These are phyloP conservation scores for Ilyonectria sp. DNA, from an alignment of 2,329 filamentous ascomycete species.

Conservation along the genomic window DNA sequence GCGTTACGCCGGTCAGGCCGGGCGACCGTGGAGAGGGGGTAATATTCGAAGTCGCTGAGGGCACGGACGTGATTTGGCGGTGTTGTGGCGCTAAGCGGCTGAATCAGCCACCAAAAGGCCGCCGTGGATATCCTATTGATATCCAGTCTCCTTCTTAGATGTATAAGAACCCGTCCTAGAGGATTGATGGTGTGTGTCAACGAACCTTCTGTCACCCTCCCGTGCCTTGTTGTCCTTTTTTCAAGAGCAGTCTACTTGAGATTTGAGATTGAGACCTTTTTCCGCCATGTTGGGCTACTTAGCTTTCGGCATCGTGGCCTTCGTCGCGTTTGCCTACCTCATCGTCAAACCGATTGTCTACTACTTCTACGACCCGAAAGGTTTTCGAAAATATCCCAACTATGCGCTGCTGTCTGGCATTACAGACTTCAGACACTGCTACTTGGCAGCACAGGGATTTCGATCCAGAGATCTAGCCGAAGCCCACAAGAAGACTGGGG, in stretches of 20 bases:
- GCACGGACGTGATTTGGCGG: too few species aligned
- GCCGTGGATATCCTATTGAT: too few species aligned
- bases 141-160: neutral
- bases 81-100: too few species aligned
- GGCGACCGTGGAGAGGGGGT: too few species aligned
- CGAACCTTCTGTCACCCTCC: neutral
- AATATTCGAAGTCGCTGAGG: too few species aligned
- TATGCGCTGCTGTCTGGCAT: constrained; percentile 34
- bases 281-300: constrained; percentile 12
- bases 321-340: constrained; percentile 17
- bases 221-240: neutral
- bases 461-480: constrained; percentile 62
- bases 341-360: constrained; percentile 19
- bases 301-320: constrained; percentile 3
- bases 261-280: too few species aligned
- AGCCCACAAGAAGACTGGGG: constrained; percentile 56
- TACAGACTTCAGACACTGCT: constrained; percentile 30
- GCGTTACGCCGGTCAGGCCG: too few species aligned
- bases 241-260: neutral
- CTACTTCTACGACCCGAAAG: constrained; percentile 53
- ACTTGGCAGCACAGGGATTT: constrained; percentile 50
- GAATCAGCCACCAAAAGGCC: too few species aligned
- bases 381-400: constrained; percentile 39
- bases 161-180: neutral
- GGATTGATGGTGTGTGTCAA: neutral